These are phyloP conservation scores for Henckelia pumila DNA, from an alignment of 257 asterid species.

Conservation along the genomic window DNA sequence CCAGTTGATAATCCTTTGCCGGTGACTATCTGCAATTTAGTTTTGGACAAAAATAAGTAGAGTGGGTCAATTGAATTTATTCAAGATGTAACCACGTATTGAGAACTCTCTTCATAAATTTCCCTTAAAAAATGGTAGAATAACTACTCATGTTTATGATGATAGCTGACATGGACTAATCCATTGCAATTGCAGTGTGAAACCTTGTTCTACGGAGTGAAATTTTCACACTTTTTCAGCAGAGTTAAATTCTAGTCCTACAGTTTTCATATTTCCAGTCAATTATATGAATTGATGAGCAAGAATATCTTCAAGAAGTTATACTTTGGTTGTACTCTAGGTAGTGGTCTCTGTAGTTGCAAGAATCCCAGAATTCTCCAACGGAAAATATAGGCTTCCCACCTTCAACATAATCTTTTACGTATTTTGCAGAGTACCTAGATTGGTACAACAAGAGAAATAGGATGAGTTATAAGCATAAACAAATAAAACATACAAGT, in stretches of 20 bases:
- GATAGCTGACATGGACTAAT: not conserved
- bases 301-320: constrained; percentile 3
- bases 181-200: not conserved
- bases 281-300: not conserved
- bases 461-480: constrained; percentile 11
- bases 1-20: constrained; percentile 90
- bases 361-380: constrained; percentile 95
- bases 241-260: not conserved
- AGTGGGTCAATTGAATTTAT: not conserved
- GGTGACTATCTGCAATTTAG: constrained; percentile 68
- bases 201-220: not conserved
- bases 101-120: constrained; percentile 6
- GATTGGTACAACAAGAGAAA: constrained; percentile 19
- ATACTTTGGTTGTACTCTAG: constrained; percentile 94
- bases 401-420: constrained; percentile 77
- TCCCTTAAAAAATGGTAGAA: not conserved
- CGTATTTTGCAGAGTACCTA: constrained; percentile 80
- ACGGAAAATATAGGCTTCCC: constrained; percentile 77
- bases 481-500: not conserved
- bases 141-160: not conserved
- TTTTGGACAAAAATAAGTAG: constrained; percentile 12
- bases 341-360: constrained; percentile 71
- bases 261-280: not conserved
- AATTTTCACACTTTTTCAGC: not conserved
- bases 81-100: not conserved